Evolutionary conservation across 2,329 filamentous ascomycete genomes (phyloP), one percentile per base, ranked within the genome.

Genomic region (Aspergillus ochraceoroseus): DNA sequence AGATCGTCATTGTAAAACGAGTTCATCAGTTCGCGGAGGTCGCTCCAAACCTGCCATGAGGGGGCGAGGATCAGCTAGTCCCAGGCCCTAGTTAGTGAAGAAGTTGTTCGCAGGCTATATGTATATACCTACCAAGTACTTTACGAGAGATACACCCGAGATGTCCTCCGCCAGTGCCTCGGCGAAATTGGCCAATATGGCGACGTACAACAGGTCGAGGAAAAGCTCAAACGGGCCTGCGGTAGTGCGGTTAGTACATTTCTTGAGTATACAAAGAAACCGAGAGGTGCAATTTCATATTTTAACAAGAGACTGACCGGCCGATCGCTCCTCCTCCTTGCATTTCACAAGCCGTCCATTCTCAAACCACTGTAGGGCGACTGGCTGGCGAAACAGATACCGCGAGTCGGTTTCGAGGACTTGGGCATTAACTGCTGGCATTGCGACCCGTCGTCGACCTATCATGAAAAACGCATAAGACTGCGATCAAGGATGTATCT

Each of bases 1-100:
- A 74, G 51, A 47, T 74, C 72, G 44, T 74, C 71, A 37, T 70
- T 73, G 54, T 74, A 73, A 56, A 71, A 74, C 5, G 68, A 70
- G 54, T 74, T 74, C 69, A 74, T 73, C 41, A 73, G 58, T 54
- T 73, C 71, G 44, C 70, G 67, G 12, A 73, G 58, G 44, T 74
- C 71, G 27, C 61, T 64, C 71, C 71, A 74, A 33, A 73, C 67
- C 44, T 74, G 67, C 70, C 70, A 73, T 40, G 70, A 69, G 7
- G 70, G 70, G 5, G 68, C 61, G 25, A 72, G 69, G 25, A 72
- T 70, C 30, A 74, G 63, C 56, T 57, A 27, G 17, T 32, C 3
- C 22, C 1, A 20, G 2, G 11, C 7, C 7, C 17, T 3, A 13
- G 14, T 39, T 4, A 40, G 31, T 9, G 20, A 22, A 22, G 5